phyloP scores from a whole-genome alignment of 2,329 filamentous ascomycete species.

The Dryadomyces quercus-mongolicae region DNA sequence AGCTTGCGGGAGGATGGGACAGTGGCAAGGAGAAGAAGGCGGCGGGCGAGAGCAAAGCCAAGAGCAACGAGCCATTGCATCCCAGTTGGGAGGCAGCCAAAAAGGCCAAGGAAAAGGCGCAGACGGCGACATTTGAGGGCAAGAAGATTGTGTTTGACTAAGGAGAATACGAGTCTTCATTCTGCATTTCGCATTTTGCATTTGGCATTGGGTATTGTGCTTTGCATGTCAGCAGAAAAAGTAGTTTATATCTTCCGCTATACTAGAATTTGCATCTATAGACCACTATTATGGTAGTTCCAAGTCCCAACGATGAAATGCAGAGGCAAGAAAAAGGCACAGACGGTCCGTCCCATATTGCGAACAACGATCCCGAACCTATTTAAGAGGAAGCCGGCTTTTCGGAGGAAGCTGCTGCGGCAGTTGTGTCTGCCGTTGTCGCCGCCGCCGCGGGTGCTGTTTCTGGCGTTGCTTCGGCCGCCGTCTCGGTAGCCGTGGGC shows the following conservation, averaged over 20 bases:
- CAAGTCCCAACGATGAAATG: neutral
- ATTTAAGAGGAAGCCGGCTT: slow-evolving; percentile 3
- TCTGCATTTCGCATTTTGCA: no score
- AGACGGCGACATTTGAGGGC: slow-evolving; percentile 39
- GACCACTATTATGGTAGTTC: no score
- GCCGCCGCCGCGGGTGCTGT: neutral
- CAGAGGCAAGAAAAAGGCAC: neutral
- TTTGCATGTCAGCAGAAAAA: neutral
- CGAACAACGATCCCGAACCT: neutral
- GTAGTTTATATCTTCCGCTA: no score
- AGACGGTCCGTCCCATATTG: neutral
- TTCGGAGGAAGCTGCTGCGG: neutral
- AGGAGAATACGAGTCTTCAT: no score
- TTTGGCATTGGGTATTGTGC: no score
- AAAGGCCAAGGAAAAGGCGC: slow-evolving; percentile 44
- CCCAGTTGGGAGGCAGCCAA: slow-evolving; percentile 54
- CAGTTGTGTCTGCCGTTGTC: neutral
- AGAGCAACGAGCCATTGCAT: slow-evolving; percentile 32
- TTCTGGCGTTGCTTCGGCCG: neutral
- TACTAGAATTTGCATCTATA: no score
- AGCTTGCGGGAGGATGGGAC: neutral
- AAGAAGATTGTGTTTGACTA: slow-evolving; percentile 46
- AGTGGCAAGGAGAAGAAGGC: neutral
- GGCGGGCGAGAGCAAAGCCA: neutral
- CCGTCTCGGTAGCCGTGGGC: neutral